A percentile compares a stretch with the other conserved stretches of the same genome.
These are phyloP conservation scores for Trypanosoma boissoni DNA, from an alignment of 208 protist genomes.

Conservation along the genomic window DNA sequence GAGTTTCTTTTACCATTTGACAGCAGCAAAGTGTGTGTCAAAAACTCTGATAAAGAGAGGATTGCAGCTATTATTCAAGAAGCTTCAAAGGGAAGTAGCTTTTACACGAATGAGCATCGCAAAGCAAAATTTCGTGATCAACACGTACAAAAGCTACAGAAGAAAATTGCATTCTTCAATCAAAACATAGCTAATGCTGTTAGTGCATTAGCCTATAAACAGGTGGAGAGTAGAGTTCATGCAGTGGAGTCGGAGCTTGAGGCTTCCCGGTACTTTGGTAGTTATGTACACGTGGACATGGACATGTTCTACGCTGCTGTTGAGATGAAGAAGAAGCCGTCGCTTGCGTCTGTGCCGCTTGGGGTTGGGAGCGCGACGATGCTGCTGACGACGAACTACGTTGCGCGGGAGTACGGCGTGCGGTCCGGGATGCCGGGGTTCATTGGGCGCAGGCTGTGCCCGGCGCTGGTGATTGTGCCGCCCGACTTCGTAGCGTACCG, in stretches of 20 bases:
- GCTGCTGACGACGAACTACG: constrained; percentile 96
- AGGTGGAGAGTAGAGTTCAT: constrained; percentile 40
- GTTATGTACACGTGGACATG: constrained; percentile 88
- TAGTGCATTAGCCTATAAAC: neutral
- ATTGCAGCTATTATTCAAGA: constrained; percentile 51
- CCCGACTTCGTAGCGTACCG: constrained; percentile 80
- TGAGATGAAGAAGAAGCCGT: constrained; percentile 87
- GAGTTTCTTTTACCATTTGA: constrained; percentile 34
- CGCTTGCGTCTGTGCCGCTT: constrained; percentile 87
- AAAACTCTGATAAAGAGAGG: constrained; percentile 50
- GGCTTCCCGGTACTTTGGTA: constrained; percentile 53
- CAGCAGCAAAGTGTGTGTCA: constrained; percentile 73
- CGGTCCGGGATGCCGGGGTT: constrained; percentile 96
- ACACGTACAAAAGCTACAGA: constrained; percentile 33
- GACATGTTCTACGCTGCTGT: constrained; percentile 92
- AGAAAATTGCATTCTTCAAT: constrained; percentile 24
- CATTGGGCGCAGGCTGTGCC: constrained; percentile 90
- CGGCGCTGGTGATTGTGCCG: constrained; percentile 83
- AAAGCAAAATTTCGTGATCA: constrained; percentile 41
- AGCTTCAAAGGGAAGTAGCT: constrained; percentile 52
- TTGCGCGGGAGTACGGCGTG: constrained; percentile 94
- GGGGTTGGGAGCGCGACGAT: constrained; percentile 92
- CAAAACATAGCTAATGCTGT: constrained; percentile 8
- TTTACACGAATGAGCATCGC: constrained; percentile 68
- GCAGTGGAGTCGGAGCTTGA: constrained; percentile 72